Evolutionary conservation across 202 grass and related monocot species (phyloP).

Genomic region (Saccharum hybrid): DNA sequence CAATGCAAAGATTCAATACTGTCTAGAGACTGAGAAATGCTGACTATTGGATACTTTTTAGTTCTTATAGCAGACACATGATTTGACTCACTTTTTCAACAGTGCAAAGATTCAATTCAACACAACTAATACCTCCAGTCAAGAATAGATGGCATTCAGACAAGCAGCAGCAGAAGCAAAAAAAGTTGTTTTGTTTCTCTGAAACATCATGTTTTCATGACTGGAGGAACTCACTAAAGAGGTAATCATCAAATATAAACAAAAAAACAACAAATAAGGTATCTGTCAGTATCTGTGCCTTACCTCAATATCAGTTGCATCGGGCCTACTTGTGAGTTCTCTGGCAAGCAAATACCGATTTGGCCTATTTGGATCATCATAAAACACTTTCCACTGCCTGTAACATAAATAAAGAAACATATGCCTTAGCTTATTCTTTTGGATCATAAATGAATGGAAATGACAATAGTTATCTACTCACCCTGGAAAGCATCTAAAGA

Average conservation of each 20-base stretch:
- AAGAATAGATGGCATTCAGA: not conserved
- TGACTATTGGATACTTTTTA: not conserved
- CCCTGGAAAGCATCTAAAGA: conserved; percentile 93
- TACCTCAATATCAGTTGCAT: conserved; percentile 91
- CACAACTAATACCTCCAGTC: not conserved
- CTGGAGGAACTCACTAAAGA: not conserved
- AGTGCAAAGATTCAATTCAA: conserved; percentile 4
- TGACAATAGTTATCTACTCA: conserved; percentile 44
- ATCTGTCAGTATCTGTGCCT: conserved; percentile 8
- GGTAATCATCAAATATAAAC: not conserved
- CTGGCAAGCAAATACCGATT: conserved; percentile 91
- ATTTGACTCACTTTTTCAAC: not conserved
- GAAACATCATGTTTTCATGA: conserved; percentile 4
- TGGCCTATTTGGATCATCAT: conserved; percentile 73
- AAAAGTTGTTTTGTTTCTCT: not conserved
- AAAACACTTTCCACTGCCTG: conserved; percentile 96
- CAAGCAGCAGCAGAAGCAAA: not conserved
- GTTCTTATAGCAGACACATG: not conserved
- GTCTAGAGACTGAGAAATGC: conserved; percentile 2
- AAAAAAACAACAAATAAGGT: not conserved
- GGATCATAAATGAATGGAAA: conserved; percentile 19
- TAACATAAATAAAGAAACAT: conserved; percentile 37
- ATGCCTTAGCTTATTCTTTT: conserved; percentile 9
- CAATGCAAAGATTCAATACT: not conserved
- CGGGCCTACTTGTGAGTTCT: conserved; percentile 66